Evolutionary conservation across 805 yeast species (phyloP).

Genomic region (Pichia membranifaciens): DNA sequence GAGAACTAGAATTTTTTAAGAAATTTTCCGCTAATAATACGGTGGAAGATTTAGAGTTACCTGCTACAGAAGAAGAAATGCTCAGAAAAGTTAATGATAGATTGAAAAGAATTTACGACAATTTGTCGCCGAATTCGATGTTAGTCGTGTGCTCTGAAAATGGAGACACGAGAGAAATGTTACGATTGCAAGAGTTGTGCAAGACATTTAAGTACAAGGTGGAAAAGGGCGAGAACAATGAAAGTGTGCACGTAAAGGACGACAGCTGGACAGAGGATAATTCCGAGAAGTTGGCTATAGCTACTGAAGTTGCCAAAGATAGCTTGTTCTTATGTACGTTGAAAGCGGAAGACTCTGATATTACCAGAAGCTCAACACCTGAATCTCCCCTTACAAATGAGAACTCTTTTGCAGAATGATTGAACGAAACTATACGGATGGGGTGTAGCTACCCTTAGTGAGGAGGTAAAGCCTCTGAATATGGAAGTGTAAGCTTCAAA

Average conservation of each 20-base stretch:
- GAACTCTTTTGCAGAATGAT: too few relatives aligned
- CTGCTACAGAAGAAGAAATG: constrained; percentile 14
- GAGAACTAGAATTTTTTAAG: constrained; percentile 49
- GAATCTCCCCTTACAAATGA: too few relatives aligned
- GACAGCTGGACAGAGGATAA: constrained; percentile 46
- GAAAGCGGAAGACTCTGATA: constrained; percentile 12
- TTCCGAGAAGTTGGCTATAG: constrained; percentile 40
- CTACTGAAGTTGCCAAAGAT: constrained; percentile 48
- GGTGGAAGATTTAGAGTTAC: constrained; percentile 12
- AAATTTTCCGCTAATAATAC: constrained; percentile 21
- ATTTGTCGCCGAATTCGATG: constrained; percentile 53
- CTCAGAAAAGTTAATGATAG: constrained; percentile 37
- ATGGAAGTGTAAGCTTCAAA: too few relatives aligned
- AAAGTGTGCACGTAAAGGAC: constrained; percentile 19
- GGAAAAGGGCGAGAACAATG: constrained; percentile 37
- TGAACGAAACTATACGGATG: too few relatives aligned
- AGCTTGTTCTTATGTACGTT: constrained; percentile 52
- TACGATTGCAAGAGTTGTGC: constrained; percentile 39
- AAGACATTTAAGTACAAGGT: constrained; percentile 35
- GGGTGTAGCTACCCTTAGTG: too few relatives aligned
- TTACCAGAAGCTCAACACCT: not conserved
- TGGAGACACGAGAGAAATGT: constrained; percentile 51
- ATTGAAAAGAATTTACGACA: constrained; percentile 42
- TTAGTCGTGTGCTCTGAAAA: constrained; percentile 57
- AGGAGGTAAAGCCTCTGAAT: too few relatives aligned